Evolutionary conservation across 805 yeast species (phyloP), one percentile per base, ranked within the genome.

Genomic region (Blastobotrys attinorum): DNA sequence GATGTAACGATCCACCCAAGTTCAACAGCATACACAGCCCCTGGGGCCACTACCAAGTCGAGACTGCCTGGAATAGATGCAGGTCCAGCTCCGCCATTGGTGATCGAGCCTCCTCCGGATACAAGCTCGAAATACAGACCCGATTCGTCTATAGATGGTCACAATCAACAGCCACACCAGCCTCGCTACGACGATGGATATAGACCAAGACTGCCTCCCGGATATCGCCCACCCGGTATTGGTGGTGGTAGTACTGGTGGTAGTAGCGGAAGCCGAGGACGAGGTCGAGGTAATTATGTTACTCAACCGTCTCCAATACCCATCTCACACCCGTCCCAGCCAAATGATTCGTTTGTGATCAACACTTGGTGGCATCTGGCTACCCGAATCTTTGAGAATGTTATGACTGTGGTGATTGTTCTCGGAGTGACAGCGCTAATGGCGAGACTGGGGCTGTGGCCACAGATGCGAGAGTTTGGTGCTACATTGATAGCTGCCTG

Each of bases 301-400:
- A 25, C 29, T 25, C 29, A 25, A 11, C 29, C 29, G 11, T 25
- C 11, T 7, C 29, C 37, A 4, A 23, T 42, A 3, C 45, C 27
- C 3, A 42, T 40, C 6, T 13, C 44, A 2, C 44, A 47, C 1
- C 37, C 43, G 13, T 45, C 47, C 1, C 47, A 45, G 2, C 45
- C 43, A 13, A 43, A 46, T 11, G 29, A 31, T 8, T 37, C 47
- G 13, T 16, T 13, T 15, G 17, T 31, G n/a, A 20, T 31, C 10
- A 40, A 48, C n/a, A 18, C 46, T 4, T 50, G 56, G 54, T 43
- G 46, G 39, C 47, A 45, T 16, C 34, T 56, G 25, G 20, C 49
- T 3, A 29, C 33, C 22, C 49, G 62, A 44, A 61, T 43, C 27
- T 39, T 71, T 3, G 77, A 73, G 50, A 69, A 70, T 39, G 56